Conservation (phyloP, 225 moss, liverwort and hornwort genomes). For the Thuidium tamariscinum region DNA sequence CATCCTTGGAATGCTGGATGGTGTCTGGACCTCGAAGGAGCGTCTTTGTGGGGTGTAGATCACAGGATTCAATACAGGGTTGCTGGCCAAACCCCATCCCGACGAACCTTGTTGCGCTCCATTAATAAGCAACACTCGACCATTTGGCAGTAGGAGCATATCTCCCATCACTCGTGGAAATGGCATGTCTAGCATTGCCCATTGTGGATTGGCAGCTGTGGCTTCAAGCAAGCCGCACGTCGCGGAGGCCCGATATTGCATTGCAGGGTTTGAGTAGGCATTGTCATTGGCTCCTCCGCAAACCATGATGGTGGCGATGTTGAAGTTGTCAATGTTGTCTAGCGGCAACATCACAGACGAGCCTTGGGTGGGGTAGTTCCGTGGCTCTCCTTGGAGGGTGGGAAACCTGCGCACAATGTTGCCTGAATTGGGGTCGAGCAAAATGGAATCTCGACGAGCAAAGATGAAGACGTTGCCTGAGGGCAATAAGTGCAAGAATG, state of each 20-base stretch:
- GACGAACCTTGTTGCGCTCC: conserved; percentile 14
- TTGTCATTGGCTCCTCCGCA: conserved; percentile 27
- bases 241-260: not conserved
- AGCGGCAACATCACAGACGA: conserved; percentile 21
- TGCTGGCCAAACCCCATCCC: conserved; percentile 14
- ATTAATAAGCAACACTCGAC: conserved; percentile 11
- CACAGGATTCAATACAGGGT: not conserved
- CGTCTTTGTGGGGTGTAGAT: not conserved
- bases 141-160: conserved; percentile 18
- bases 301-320: conserved; percentile 9
- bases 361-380: conserved; percentile 19
- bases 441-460: conserved; percentile 17
- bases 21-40: conserved; percentile 2
- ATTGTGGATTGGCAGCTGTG: not conserved
- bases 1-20: conserved; percentile 14
- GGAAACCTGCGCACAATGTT: not conserved
- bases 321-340: not conserved
- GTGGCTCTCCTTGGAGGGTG: conserved; percentile 9
- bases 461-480: conserved; percentile 23
- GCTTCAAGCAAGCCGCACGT: conserved; percentile 17
- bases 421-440: not conserved
- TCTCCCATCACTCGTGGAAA: conserved; percentile 20
- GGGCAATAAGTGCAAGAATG: conserved; percentile 27
- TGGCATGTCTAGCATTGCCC: conserved; percentile 29
- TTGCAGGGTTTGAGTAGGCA: not conserved